A percentile compares a stretch with the other conserved stretches of the same genome.
phyloP scores from a whole-genome alignment of 768 basidiomycete genomes.

The Rhodotorula graminis region DNA sequence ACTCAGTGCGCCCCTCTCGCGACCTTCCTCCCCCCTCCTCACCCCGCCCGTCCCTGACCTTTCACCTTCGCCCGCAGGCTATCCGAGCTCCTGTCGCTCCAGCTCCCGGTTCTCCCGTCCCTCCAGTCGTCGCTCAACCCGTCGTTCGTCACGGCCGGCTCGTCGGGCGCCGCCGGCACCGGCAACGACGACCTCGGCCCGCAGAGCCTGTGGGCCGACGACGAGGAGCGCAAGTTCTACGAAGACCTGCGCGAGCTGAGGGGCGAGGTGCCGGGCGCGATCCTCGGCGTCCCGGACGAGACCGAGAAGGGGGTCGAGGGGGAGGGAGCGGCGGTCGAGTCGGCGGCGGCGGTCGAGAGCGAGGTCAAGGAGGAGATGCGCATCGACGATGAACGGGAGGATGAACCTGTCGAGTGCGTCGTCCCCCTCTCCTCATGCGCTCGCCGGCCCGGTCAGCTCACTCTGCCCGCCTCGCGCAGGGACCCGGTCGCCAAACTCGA shows the following conservation, averaged over 20 bases:
- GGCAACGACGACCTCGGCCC: constrained; percentile 58
- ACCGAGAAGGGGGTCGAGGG: constrained; percentile 33
- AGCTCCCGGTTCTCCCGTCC: constrained; percentile 77
- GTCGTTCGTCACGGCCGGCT: constrained; percentile 46
- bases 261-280: constrained; percentile 81
- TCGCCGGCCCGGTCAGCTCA: background rate
- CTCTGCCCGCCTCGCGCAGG: background rate
- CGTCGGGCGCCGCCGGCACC: constrained; percentile 39
- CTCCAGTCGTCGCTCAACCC: constrained; percentile 53
- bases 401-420: constrained; percentile 53
- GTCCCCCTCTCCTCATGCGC: too few species aligned
- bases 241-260: constrained; percentile 87
- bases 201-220: constrained; percentile 95
- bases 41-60: constrained; percentile 68
- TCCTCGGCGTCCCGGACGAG: constrained; percentile 52
- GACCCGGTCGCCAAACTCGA: constrained; percentile 19
- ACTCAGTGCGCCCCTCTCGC: constrained; percentile 59
- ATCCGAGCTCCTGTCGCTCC: constrained; percentile 80
- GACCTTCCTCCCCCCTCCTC: constrained; percentile 56
- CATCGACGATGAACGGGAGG: constrained; percentile 50
- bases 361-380: constrained; percentile 37
- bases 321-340: constrained; percentile 10
- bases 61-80: constrained; percentile 57
- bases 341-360: constrained; percentile 20
- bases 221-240: constrained; percentile 88